These are phyloP conservation scores for Volvox africanus DNA, from an alignment of 139 green algal species.

Conservation along the genomic window DNA sequence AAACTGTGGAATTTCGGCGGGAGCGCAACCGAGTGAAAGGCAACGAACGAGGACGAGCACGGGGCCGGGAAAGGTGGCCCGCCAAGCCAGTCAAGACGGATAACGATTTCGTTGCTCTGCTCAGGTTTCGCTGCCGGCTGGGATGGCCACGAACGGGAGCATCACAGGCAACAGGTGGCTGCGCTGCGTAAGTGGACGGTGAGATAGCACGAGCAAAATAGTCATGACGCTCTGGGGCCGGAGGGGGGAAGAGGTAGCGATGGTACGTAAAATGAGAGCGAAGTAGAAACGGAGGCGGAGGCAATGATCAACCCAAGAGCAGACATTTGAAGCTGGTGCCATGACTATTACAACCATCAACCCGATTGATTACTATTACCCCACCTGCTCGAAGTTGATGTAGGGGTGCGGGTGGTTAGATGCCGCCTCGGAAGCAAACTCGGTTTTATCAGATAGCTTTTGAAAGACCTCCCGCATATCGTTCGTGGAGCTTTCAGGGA, in stretches of 20 bases:
- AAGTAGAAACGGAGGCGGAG: neutral
- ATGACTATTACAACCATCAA: too few relatives aligned
- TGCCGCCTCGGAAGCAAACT: conserved; percentile 8
- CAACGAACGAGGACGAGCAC: neutral
- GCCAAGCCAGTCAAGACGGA: neutral
- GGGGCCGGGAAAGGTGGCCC: neutral
- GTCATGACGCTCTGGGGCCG: too few relatives aligned
- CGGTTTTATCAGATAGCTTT: conserved; percentile 37
- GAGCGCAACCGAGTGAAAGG: neutral
- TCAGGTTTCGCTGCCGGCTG: too few relatives aligned
- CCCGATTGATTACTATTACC: neutral
- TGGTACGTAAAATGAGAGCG: neutral
- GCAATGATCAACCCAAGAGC: neutral
- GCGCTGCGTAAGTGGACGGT: too few relatives aligned
- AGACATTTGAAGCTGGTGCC: too few relatives aligned
- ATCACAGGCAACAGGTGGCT: too few relatives aligned
- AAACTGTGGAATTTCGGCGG: conserved; percentile 7
- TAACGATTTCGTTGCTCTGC: too few relatives aligned
- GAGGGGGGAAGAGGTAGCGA: too few relatives aligned
- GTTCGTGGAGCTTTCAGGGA: neutral
- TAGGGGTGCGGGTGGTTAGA: conserved; percentile 26
- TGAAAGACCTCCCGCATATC: conserved; percentile 30
- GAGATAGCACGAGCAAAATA: too few relatives aligned
- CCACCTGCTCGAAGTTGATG: conserved; percentile 42
- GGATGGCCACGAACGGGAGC: too few relatives aligned